These are phyloP conservation scores for Euptelea pleiosperma DNA, from an alignment of 164 flowering plant genomes.

Conservation along the genomic window DNA sequence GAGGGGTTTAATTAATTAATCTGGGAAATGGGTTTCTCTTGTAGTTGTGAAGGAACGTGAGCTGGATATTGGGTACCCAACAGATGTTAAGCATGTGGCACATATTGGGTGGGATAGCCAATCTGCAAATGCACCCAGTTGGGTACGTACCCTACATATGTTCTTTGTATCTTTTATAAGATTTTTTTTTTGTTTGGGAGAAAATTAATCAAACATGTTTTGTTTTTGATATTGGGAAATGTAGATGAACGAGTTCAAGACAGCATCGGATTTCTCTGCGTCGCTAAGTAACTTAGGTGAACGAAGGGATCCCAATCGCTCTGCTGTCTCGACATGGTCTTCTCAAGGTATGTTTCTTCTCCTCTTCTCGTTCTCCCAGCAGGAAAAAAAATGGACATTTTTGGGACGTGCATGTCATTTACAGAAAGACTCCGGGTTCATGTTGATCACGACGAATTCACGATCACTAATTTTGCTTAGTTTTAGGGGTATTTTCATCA, in stretches of 20 bases:
- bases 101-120: slow-evolving; percentile 83
- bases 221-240: background rate
- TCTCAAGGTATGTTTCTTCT: slow-evolving; percentile 44
- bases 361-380: background rate
- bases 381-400: background rate
- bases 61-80: slow-evolving; percentile 86
- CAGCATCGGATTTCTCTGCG: slow-evolving; percentile 46
- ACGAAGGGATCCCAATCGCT: slow-evolving; percentile 29
- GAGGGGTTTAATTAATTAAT: background rate
- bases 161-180: background rate
- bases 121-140: slow-evolving; percentile 55
- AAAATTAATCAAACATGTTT: background rate
- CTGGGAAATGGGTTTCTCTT: background rate
- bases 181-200: background rate
- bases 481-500: background rate
- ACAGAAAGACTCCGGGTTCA: background rate
- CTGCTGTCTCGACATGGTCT: slow-evolving; percentile 43
- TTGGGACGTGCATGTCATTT: background rate
- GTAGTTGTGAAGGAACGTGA: slow-evolving; percentile 60
- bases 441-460: background rate
- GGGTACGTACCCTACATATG: slow-evolving; percentile 36
- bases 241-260: slow-evolving; percentile 60
- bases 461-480: background rate
- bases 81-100: slow-evolving; percentile 83
- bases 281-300: slow-evolving; percentile 34